Conservation (phyloP, 2,329 filamentous ascomycete species). For the Colletotrichum graminicola region DNA sequence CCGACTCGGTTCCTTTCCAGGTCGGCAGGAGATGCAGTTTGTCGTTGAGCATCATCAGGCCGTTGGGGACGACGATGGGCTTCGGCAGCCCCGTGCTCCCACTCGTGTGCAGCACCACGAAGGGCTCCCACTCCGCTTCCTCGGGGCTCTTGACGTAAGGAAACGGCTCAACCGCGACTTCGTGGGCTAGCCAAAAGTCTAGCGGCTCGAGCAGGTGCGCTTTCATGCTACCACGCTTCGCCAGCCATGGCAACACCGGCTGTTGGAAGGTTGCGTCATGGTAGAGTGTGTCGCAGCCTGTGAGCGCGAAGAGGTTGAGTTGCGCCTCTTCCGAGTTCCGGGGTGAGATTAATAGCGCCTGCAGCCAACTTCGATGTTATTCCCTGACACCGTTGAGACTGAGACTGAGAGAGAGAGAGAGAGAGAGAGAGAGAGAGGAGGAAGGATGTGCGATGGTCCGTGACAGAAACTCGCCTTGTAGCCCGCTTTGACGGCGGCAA, state of each 20-base stretch:
- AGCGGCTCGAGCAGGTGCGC: slow-evolving; percentile 50
- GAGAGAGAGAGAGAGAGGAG: too few species aligned
- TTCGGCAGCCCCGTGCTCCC: slow-evolving; percentile 61
- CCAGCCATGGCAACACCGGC: slow-evolving; percentile 53
- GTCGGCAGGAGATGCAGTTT: slow-evolving; percentile 44
- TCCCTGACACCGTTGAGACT: too few species aligned
- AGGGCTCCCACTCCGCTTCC: slow-evolving; percentile 56
- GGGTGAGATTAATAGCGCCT: slow-evolving; percentile 57
- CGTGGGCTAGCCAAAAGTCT: slow-evolving; percentile 52
- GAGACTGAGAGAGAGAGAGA: not conserved
- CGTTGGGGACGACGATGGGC: slow-evolving; percentile 55
- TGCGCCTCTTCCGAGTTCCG: slow-evolving; percentile 60
- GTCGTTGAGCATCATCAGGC: slow-evolving; percentile 54
- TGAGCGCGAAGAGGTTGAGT: slow-evolving; percentile 57
- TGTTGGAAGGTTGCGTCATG: slow-evolving; percentile 46
- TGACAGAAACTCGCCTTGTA: slow-evolving; percentile 41
- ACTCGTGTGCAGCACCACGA: slow-evolving; percentile 58
- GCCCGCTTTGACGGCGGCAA: slow-evolving; percentile 53
- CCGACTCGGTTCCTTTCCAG: slow-evolving; percentile 45
- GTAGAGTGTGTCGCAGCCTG: slow-evolving; percentile 54
- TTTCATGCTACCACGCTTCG: slow-evolving; percentile 51
- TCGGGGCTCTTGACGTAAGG: slow-evolving; percentile 56
- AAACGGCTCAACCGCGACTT: slow-evolving; percentile 48
- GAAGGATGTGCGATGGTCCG: not conserved
- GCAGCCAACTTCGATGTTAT: not conserved